These are phyloP conservation scores for Fraxinus ornus DNA, from an alignment of 305 asterid genomes.

Conservation along the genomic window DNA sequence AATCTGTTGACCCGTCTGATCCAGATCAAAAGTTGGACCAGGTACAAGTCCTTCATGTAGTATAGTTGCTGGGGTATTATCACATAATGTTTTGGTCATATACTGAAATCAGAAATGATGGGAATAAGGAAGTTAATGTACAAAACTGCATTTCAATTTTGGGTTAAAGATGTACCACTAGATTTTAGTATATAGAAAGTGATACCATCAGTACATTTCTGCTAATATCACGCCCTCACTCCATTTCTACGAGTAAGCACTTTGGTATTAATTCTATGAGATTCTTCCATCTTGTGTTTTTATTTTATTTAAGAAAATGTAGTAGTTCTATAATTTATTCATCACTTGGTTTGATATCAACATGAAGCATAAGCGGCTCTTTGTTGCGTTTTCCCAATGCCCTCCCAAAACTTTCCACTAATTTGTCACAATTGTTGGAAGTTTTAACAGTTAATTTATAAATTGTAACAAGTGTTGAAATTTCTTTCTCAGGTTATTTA, in stretches of 20 bases:
- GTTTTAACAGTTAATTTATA: background rate
- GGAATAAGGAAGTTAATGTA: conserved; percentile 14
- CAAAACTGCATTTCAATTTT: conserved; percentile 14
- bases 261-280: background rate
- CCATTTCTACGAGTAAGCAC: background rate
- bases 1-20: conserved; percentile 86
- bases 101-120: conserved; percentile 7
- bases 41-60: conserved; percentile 40
- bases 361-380: conserved; percentile 14
- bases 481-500: conserved; percentile 66
- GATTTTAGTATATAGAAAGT: background rate
- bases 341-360: conserved; percentile 10
- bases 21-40: conserved; percentile 92
- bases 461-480: conserved; percentile 11
- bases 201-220: background rate
- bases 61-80: background rate
- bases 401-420: background rate
- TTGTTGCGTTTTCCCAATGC: background rate
- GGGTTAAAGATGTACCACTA: background rate
- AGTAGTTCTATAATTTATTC: background rate
- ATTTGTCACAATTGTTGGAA: conserved; percentile 4
- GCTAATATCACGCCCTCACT: background rate
- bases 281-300: background rate
- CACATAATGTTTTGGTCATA: background rate
- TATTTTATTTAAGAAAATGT: conserved; percentile 2